These are phyloP conservation scores for Chamaenerion angustifolium DNA, from an alignment of 345 rosid genomes.

Conservation along the genomic window DNA sequence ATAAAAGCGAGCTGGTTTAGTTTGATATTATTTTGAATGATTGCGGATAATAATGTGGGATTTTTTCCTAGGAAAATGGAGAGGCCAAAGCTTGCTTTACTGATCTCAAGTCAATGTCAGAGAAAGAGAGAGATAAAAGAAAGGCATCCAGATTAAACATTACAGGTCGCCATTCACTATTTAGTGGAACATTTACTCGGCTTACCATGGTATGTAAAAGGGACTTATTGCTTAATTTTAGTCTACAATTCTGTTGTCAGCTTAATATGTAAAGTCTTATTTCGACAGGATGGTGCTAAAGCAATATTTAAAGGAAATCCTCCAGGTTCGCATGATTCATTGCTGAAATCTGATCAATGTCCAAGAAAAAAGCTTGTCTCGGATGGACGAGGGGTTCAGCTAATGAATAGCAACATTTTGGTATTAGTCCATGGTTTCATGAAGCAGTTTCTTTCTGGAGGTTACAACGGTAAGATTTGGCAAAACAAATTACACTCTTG, in stretches of 20 bases:
- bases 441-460: conserved; percentile 68
- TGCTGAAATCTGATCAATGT: conserved; percentile 33
- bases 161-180: conserved; percentile 53
- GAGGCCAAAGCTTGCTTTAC: conserved; percentile 36
- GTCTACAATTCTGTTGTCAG: not conserved
- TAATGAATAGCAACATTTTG: conserved; percentile 36
- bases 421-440: conserved; percentile 62
- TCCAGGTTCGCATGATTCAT: conserved; percentile 22
- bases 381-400: conserved; percentile 44
- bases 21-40: not conserved
- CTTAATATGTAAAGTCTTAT: not conserved
- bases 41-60: not conserved
- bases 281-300: conserved; percentile 71
- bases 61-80: conserved; percentile 24
- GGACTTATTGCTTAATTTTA: not conserved
- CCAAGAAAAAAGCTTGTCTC: conserved; percentile 39
- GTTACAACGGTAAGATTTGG: conserved; percentile 63
- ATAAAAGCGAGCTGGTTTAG: too few relatives aligned
- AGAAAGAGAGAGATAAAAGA: conserved; percentile 51
- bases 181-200: conserved; percentile 79
- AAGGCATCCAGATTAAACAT: conserved; percentile 39
- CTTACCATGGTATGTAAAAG: conserved; percentile 45
- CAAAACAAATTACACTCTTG: too few relatives aligned
- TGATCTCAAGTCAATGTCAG: conserved; percentile 59
- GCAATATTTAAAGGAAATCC: conserved; percentile 59